A percentile compares a stretch with the other conserved stretches of the same genome.
Evolutionary conservation across 169 alveolate genomes (phyloP).

Genomic region (Plasmodium chabaudi): DNA sequence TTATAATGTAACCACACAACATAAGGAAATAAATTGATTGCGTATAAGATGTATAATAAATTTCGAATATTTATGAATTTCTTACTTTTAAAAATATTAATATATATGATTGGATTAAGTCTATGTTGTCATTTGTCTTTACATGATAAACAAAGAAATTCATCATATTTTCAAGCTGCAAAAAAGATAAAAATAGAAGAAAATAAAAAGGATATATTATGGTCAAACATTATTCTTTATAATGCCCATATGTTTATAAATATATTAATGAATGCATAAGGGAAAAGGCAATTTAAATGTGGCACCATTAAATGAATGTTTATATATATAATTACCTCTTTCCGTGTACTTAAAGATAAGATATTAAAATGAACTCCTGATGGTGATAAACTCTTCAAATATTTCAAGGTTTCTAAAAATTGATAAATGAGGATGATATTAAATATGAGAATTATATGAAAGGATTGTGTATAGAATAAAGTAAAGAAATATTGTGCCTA

Average conservation of each 20-base stretch:
- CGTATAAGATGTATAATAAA: too few species aligned
- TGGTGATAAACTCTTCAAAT: conserved; percentile 56
- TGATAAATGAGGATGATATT: neutral
- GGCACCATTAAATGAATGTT: neutral
- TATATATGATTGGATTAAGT: conserved; percentile 65
- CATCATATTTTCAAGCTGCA: conserved; percentile 75
- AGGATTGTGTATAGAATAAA: too few species aligned
- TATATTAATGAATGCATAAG: too few species aligned
- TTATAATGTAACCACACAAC: too few species aligned
- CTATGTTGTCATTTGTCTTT: conserved; percentile 71
- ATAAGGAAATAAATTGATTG: neutral
- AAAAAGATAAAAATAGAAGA: neutral
- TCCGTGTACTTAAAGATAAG: conserved; percentile 36
- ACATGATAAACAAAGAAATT: conserved; percentile 72
- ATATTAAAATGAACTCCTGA: conserved; percentile 71
- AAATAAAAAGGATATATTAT: too few species aligned
- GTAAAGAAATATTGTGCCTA: too few species aligned
- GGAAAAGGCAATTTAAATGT: too few species aligned
- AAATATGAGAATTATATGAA: too few species aligned
- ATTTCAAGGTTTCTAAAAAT: conserved; percentile 41
- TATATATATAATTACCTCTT: conserved; percentile 51
- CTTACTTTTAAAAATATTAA: conserved; percentile 57
- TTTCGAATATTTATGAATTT: neutral
- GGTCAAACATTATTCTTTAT: too few species aligned
- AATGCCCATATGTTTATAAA: too few species aligned